Conservation (phyloP, 2,329 filamentous ascomycete species). For the Balansia obtecta region DNA sequence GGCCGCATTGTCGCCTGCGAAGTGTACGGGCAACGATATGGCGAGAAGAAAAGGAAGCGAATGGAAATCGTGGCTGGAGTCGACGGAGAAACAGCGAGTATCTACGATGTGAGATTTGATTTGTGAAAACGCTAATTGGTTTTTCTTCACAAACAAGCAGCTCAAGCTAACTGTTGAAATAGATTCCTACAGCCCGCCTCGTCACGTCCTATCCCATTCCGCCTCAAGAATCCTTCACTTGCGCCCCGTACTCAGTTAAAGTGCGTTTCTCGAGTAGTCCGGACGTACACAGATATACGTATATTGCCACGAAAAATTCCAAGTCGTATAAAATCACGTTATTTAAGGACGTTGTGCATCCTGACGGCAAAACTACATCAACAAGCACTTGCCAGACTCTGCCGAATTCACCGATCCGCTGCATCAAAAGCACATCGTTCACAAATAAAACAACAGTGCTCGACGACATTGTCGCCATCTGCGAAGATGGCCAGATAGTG, state of each 20-base stretch:
- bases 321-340: conserved; percentile 40
- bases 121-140: background rate
- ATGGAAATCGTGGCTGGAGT: conserved; percentile 51
- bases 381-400: conserved; percentile 34
- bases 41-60: conserved; percentile 48
- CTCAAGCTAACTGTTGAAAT: conserved; percentile 3
- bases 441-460: conserved; percentile 13
- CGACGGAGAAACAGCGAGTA: conserved; percentile 52
- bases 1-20: conserved; percentile 45
- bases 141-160: too few species aligned
- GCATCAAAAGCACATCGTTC: conserved; percentile 21
- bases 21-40: conserved; percentile 46
- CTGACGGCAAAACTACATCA: conserved; percentile 38
- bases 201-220: conserved; percentile 56
- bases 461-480: conserved; percentile 40
- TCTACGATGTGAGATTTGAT: conserved; percentile 45
- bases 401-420: conserved; percentile 22
- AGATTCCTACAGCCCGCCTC: conserved; percentile 49
- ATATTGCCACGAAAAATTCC: conserved; percentile 40
- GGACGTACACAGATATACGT: conserved; percentile 46
- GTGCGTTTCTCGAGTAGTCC: conserved; percentile 33
- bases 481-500: conserved; percentile 46
- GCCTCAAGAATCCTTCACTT: conserved; percentile 51
- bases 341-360: conserved; percentile 44
- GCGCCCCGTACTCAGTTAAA: conserved; percentile 46